A percentile compares a stretch with the other conserved stretches of the same genome.
phyloP scores from a whole-genome alignment of 225 moss, liverwort and hornwort species.

The Thuidium tamariscinum region DNA sequence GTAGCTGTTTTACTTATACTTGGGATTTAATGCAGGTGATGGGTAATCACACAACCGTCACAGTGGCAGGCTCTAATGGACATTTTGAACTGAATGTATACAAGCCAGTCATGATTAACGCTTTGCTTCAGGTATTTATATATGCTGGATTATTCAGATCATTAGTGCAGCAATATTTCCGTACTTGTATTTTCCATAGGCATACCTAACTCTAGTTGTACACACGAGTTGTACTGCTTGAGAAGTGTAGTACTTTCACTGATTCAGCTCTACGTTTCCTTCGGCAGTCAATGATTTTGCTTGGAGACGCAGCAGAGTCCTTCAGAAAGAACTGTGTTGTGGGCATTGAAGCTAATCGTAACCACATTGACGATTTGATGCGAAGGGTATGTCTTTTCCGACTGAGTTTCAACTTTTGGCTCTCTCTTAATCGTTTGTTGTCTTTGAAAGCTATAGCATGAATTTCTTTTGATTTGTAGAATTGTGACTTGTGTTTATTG shows the following conservation, averaged over 20 bases:
- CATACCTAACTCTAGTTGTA: neutral
- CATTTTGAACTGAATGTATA: constrained; percentile 95
- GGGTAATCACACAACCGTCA: constrained; percentile 87
- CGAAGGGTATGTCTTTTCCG: constrained; percentile 17
- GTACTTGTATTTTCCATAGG: neutral
- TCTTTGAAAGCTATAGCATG: neutral
- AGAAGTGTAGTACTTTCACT: neutral
- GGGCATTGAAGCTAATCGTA: constrained; percentile 52
- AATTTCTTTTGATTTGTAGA: neutral
- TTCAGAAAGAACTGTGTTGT: constrained; percentile 97
- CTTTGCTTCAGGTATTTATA: constrained; percentile 59
- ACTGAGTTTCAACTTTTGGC: neutral
- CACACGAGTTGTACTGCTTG: neutral
- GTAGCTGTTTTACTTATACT: neutral
- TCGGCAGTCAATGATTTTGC: constrained; percentile 78
- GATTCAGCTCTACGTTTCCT: neutral
- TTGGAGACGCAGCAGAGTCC: constrained; percentile 87
- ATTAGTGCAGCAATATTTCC: neutral
- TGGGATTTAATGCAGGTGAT: constrained; percentile 55
- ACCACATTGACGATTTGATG: constrained; percentile 29
- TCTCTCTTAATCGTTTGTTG: neutral
- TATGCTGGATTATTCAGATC: neutral
- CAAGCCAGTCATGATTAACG: constrained; percentile 89
- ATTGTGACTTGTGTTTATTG: neutral
- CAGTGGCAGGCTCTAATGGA: constrained; percentile 83